These are phyloP conservation scores for Corylus americana DNA, from an alignment of 306 rosid species.

Conservation along the genomic window DNA sequence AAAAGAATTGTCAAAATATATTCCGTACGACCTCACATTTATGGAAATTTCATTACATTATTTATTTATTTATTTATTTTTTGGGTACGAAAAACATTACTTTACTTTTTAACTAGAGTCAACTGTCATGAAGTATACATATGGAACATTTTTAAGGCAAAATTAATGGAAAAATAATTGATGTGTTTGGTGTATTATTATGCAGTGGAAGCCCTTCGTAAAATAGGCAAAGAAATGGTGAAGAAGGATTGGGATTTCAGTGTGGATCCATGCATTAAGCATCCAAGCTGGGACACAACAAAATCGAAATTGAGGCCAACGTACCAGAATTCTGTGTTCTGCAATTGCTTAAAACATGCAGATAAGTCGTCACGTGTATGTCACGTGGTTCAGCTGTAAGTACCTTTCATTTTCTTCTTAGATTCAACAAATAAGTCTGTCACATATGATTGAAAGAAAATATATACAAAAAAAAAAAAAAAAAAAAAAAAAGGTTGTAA, in stretches of 20 bases:
- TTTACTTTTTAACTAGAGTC: too few relatives aligned
- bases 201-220: conserved; percentile 23
- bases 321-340: conserved; percentile 25
- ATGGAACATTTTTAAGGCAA: too few relatives aligned
- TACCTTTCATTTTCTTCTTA: background rate
- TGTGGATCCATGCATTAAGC: conserved; percentile 23
- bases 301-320: background rate
- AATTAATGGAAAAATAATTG: background rate
- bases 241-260: conserved; percentile 25
- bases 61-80: too few relatives aligned
- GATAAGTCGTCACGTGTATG: background rate
- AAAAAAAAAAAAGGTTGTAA: too few relatives aligned
- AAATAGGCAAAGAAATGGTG: conserved; percentile 15
- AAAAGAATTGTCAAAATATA: too few relatives aligned
- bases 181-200: background rate
- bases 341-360: conserved; percentile 15
- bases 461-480: too few relatives aligned
- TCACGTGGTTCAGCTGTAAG: conserved; percentile 20
- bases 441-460: too few relatives aligned
- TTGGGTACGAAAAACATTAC: too few relatives aligned
- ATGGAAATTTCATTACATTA: too few relatives aligned
- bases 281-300: conserved; percentile 19
- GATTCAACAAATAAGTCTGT: too few relatives aligned
- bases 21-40: too few relatives aligned
- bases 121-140: too few relatives aligned